Evolutionary conservation across 176 grass and related monocot genomes (phyloP).

Genomic region (Carex kokanica): DNA sequence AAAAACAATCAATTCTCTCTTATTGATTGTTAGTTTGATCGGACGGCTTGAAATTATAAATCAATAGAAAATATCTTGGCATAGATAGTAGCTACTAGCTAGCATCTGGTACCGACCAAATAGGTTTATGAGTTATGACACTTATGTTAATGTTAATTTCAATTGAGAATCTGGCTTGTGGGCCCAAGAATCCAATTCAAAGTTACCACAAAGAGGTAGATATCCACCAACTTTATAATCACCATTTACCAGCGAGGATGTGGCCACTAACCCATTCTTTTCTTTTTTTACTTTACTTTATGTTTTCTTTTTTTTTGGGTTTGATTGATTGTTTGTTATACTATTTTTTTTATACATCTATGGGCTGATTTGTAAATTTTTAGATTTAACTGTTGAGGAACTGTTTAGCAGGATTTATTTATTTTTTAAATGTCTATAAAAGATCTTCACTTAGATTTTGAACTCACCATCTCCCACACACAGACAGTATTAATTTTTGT

Average conservation of each 20-base stretch:
- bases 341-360: background rate
- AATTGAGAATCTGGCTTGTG: background rate
- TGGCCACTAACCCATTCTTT: background rate
- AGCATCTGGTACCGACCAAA: too few species aligned
- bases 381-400: background rate
- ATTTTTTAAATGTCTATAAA: too few species aligned
- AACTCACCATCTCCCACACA: too few species aligned
- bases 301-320: background rate
- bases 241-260: background rate
- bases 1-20: too few species aligned
- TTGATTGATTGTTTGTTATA: background rate
- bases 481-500: too few species aligned
- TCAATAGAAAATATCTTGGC: too few species aligned
- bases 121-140: too few species aligned
- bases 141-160: background rate
- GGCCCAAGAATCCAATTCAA: conserved; percentile 2
- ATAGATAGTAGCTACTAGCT: too few species aligned
- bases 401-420: too few species aligned
- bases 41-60: too few species aligned
- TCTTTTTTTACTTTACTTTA: background rate
- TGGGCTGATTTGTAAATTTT: background rate
- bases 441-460: too few species aligned
- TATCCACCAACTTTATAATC: background rate
- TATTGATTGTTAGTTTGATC: too few species aligned
- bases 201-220: background rate